phyloP scores from a whole-genome alignment of 371 early-diverging fungal genomes.

The Syncephalastrum contaminatum region DNA sequence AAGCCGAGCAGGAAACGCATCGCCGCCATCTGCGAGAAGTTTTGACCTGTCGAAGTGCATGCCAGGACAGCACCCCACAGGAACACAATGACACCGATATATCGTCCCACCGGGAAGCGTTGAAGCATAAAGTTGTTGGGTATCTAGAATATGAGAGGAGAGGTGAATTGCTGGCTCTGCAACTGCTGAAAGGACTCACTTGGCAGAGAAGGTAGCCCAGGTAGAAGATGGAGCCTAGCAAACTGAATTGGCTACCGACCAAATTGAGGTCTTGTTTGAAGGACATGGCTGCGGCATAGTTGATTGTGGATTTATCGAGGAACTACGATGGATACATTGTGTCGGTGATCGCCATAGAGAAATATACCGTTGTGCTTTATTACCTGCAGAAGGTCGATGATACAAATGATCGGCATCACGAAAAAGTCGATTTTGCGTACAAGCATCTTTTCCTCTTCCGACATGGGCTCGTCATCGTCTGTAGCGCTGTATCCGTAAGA shows the following conservation, averaged over 20 bases:
- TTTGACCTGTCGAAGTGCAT: slow-evolving; percentile 19
- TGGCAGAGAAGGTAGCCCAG: slow-evolving; percentile 38
- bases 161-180: background rate
- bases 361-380: background rate
- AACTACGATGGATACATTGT: slow-evolving; percentile 18
- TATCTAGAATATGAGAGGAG: slow-evolving; percentile 17
- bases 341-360: background rate
- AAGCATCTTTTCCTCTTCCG: slow-evolving; percentile 33
- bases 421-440: slow-evolving; percentile 37
- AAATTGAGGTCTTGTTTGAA: slow-evolving; percentile 30
- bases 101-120: slow-evolving; percentile 29
- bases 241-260: slow-evolving; percentile 27
- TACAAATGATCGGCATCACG: slow-evolving; percentile 36
- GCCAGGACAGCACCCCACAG: slow-evolving; percentile 38
- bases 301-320: slow-evolving; percentile 43
- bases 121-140: slow-evolving; percentile 46
- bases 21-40: slow-evolving; percentile 37
- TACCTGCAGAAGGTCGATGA: slow-evolving; percentile 42
- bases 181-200: slow-evolving; percentile 12
- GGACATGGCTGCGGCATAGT: slow-evolving; percentile 31
- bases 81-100: slow-evolving; percentile 33
- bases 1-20: slow-evolving; percentile 36
- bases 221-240: slow-evolving; percentile 41
- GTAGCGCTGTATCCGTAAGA: slow-evolving; percentile 3
- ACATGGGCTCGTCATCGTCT: slow-evolving; percentile 20